phyloP scores from a whole-genome alignment of 78 protist species.

The Cavenderia fasciculata region DNA sequence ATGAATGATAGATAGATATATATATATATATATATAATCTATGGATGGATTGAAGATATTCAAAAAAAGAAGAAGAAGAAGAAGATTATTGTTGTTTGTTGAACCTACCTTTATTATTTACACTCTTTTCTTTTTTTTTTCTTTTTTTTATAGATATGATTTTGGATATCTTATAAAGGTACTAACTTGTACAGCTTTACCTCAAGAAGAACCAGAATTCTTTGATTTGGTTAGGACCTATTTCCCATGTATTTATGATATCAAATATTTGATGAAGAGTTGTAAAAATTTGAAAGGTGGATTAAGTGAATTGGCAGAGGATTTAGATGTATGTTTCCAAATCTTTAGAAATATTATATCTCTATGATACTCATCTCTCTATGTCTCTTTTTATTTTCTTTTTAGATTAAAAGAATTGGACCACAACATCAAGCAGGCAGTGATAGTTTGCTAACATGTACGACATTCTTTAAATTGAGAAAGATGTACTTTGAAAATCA shows the following conservation, averaged over 20 bases:
- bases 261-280: slow-evolving; percentile 92
- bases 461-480: slow-evolving; percentile 94
- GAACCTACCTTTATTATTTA: too few species aligned
- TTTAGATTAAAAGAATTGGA: slow-evolving; percentile 92
- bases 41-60: too few species aligned
- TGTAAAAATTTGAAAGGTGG: slow-evolving; percentile 95
- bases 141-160: slow-evolving; percentile 22
- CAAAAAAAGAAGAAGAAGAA: too few species aligned
- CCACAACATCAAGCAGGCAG: slow-evolving; percentile 99
- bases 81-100: too few species aligned
- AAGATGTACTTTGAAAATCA: slow-evolving; percentile 88
- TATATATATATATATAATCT: too few species aligned
- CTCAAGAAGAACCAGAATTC: slow-evolving; percentile 92
- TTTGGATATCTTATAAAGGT: slow-evolving; percentile 82
- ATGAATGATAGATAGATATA: too few species aligned
- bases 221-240: slow-evolving; percentile 80
- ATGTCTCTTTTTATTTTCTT: not conserved
- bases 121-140: too few species aligned
- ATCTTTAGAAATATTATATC: not conserved
- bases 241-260: slow-evolving; percentile 96
- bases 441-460: slow-evolving; percentile 94
- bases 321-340: slow-evolving; percentile 80
- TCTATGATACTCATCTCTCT: too few species aligned
- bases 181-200: slow-evolving; percentile 92
- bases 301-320: slow-evolving; percentile 95